Evolutionary conservation across 768 basidiomycete species (phyloP), one percentile per base, ranked within the genome.

Genomic region (Pisolithus albus): DNA sequence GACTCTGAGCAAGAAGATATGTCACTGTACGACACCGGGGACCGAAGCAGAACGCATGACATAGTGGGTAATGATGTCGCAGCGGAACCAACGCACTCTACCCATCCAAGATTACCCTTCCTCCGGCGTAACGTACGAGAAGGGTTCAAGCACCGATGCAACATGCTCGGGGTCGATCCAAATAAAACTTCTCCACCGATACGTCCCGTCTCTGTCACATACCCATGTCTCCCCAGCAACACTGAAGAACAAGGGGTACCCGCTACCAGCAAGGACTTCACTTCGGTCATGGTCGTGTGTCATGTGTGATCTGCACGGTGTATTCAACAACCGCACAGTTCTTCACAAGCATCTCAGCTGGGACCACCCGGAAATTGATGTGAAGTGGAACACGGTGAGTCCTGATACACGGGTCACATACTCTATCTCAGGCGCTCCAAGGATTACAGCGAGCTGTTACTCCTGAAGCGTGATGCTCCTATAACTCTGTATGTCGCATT

Each of bases 101-200:
- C 68, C 21, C 65, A 67, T 10, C 56, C 54, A 15, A 69, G 67
- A 47, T 70, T 84, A 5, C 84, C 84, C 0, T 86, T 86, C 59
- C 68, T 83, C 19, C 67, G 62, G 24, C 77, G 80, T 10, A 80
- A 78, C 56, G 58, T 86, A 16, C 70, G 72, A 13, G 57, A 46
- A 3, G 78, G 79, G 1, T 86, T 86, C 59, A 53, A 50, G n/a
- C 37, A 53, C 18, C 70, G 69, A 19, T 85, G 82, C 59, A 55
- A 49, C 26, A 53, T 48, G 36, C 57, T 66, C 13, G 66, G 69
- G 9, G 59, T 83, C 24, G 67, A 70, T 4, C 67, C 66, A 18
- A 47, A 59, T 40, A 54, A 61, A 37, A 49, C 53, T 43, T 49
- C 59, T 53, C 56, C 49, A 37, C 64, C 58, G 4, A 32, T 8